Conservation (phyloP, 805 yeast genomes). For the Kluyveromyces siamensis region DNA sequence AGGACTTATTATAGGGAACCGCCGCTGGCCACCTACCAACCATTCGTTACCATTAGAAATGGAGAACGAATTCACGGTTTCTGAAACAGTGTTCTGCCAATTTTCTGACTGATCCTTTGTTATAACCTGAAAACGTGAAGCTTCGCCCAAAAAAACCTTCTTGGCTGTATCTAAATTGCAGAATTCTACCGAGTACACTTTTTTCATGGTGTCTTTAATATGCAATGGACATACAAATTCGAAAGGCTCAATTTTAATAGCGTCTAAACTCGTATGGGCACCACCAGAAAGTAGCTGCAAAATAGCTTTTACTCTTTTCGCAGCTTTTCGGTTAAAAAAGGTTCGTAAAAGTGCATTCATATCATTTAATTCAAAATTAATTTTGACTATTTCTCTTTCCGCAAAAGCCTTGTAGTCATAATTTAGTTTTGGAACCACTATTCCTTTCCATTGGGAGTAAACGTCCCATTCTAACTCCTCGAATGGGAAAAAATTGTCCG, state of each 20-base stretch:
- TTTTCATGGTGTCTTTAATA: constrained; percentile 16
- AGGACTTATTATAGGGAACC: constrained; percentile 38
- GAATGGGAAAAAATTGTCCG: not conserved
- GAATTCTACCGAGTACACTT: constrained; percentile 17
- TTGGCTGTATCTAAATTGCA: not conserved
- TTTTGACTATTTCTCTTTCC: constrained; percentile 6
- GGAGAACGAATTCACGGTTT: constrained; percentile 33
- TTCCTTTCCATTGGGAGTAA: constrained; percentile 15
- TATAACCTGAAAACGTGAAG: constrained; percentile 11
- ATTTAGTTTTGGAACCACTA: constrained; percentile 13
- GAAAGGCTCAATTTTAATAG: constrained; percentile 6
- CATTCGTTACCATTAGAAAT: constrained; percentile 57
- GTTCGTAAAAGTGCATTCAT: not conserved
- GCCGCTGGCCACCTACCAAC: constrained; percentile 68
- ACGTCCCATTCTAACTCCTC: not conserved
- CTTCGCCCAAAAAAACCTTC: constrained; percentile 12
- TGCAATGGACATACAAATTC: constrained; percentile 20
- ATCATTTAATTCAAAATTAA: not conserved
- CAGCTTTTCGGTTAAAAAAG: too few relatives aligned
- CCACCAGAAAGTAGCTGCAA: not conserved
- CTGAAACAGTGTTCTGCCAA: constrained; percentile 11
- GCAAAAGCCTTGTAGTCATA: constrained; percentile 18
- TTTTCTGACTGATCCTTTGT: constrained; percentile 12
- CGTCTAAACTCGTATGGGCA: not conserved
- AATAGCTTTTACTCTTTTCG: not conserved